Percentiles rank a stretch among this genome's conserved stretches.
Conservation (phyloP, 2,329 filamentous ascomycete genomes). For the Pseudogymnoascus sp. region DNA sequence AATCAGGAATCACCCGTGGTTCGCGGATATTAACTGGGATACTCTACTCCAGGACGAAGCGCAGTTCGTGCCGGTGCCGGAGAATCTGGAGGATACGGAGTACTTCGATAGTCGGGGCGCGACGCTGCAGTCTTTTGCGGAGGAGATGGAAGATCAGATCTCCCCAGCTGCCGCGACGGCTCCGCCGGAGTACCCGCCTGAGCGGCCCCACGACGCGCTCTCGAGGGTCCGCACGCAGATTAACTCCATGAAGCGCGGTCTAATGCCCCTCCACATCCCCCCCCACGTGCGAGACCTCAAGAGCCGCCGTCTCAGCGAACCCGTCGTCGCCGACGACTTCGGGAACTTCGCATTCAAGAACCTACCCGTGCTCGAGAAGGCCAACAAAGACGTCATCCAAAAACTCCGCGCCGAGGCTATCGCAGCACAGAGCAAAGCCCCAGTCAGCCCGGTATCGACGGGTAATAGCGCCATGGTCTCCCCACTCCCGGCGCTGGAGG, state of each 20-base stretch:
- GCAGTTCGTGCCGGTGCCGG: slow-evolving; percentile 84
- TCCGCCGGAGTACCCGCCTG: slow-evolving; percentile 64
- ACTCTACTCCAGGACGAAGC: slow-evolving; percentile 89
- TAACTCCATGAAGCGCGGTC: slow-evolving; percentile 68
- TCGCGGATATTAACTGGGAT: slow-evolving; percentile 79
- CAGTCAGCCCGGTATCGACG: slow-evolving; percentile 18
- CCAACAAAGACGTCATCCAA: slow-evolving; percentile 97
- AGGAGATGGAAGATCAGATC: slow-evolving; percentile 85
- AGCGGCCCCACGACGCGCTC: slow-evolving; percentile 88
- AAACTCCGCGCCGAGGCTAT: slow-evolving; percentile 89
- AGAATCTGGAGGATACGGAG: slow-evolving; percentile 94
- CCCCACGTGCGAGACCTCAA: slow-evolving; percentile 91
- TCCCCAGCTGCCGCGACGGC: slow-evolving; percentile 64
- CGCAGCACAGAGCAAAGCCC: slow-evolving; percentile 51
- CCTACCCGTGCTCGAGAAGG: slow-evolving; percentile 88
- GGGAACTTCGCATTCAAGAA: slow-evolving; percentile 97
- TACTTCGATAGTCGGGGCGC: slow-evolving; percentile 93
- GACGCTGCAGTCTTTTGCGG: slow-evolving; percentile 82
- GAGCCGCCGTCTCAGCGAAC: slow-evolving; percentile 82
- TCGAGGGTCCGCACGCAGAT: slow-evolving; percentile 83
- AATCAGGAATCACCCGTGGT: slow-evolving; percentile 85
- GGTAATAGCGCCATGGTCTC: slow-evolving; percentile 35
- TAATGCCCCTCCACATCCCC: slow-evolving; percentile 94
- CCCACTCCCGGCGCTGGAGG: slow-evolving; percentile 66
- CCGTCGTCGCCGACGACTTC: slow-evolving; percentile 83